Percentiles rank a stretch among this genome's conserved stretches.
phyloP scores from a whole-genome alignment of 2,329 filamentous ascomycete genomes.

The Ciborinia camelliae region DNA sequence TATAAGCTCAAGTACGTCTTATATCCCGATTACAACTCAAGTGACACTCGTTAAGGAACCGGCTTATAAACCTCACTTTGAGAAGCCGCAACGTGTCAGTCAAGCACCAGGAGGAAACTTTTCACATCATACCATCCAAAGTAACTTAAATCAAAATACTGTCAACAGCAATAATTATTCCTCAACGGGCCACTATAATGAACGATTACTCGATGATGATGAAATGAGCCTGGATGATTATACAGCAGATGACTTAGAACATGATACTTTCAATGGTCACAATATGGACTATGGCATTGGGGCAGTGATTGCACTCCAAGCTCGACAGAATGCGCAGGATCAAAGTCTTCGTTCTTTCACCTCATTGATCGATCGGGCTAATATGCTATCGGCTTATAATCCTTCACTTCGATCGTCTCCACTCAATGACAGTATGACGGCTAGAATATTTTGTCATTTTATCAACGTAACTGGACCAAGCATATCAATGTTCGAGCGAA shows the following conservation, averaged over 20 bases:
- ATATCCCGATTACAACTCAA: slow-evolving; percentile 1
- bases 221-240: slow-evolving; percentile 18
- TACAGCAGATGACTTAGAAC: slow-evolving; percentile 42
- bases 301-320: slow-evolving; percentile 32
- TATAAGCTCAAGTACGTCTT: not conserved
- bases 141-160: not conserved
- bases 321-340: slow-evolving; percentile 33
- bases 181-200: not conserved
- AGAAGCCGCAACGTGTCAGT: not conserved
- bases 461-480: slow-evolving; percentile 82
- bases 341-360: slow-evolving; percentile 45
- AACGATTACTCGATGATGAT: slow-evolving; percentile 39
- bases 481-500: slow-evolving; percentile 83
- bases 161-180: not conserved
- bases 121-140: not conserved
- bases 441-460: slow-evolving; percentile 86
- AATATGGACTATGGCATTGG: slow-evolving; percentile 8
- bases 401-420: slow-evolving; percentile 66
- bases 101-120: not conserved
- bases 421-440: slow-evolving; percentile 74
- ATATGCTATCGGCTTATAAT: slow-evolving; percentile 61
- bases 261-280: slow-evolving; percentile 38
- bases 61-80: slow-evolving; percentile 1
- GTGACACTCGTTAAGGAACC: not conserved
- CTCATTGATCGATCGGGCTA: slow-evolving; percentile 43